phyloP scores from a whole-genome alignment of 2,329 filamentous ascomycete species.

The Colletotrichum graminicola region DNA sequence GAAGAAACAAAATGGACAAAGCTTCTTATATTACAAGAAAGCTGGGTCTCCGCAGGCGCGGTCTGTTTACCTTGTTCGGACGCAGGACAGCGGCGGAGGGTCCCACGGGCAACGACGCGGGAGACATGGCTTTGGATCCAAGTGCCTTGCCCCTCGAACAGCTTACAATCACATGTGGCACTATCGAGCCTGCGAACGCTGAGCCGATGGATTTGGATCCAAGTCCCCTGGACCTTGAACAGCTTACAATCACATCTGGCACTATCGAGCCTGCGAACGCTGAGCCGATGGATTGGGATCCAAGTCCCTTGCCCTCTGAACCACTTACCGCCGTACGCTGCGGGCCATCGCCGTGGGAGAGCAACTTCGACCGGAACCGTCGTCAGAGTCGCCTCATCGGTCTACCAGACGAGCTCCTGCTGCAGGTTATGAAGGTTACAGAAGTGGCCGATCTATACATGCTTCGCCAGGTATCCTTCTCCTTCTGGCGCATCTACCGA shows the following conservation, averaged over 20 bases:
- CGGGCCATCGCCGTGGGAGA: not conserved
- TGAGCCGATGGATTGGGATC: too few relatives aligned
- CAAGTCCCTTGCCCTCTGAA: too few relatives aligned
- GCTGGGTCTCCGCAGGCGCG: accelerated
- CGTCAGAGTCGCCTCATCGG: not conserved
- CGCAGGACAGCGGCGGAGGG: not conserved
- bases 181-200: not conserved
- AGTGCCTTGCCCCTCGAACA: not conserved
- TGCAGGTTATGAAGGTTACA: not conserved
- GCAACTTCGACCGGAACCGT: not conserved
- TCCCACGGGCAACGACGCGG: accelerated
- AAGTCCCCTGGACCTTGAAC: too few relatives aligned
- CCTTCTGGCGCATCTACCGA: slow-evolving; percentile 4
- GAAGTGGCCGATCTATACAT: not conserved
- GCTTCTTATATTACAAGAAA: accelerated
- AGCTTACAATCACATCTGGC: too few relatives aligned
- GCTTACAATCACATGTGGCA: not conserved
- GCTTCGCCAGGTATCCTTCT: slow-evolving; percentile 10
- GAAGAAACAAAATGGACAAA: too few relatives aligned
- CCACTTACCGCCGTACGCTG: too few relatives aligned
- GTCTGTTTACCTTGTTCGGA: not conserved
- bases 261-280: not conserved
- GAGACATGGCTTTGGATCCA: not conserved
- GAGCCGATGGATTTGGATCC: too few relatives aligned
- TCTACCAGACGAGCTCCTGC: not conserved